A percentile compares a stretch with the other conserved stretches of the same genome.
These are phyloP conservation scores for Microbotryum saponariae DNA, from an alignment of 1,284 basidiomycete genomes.

Conservation along the genomic window DNA sequence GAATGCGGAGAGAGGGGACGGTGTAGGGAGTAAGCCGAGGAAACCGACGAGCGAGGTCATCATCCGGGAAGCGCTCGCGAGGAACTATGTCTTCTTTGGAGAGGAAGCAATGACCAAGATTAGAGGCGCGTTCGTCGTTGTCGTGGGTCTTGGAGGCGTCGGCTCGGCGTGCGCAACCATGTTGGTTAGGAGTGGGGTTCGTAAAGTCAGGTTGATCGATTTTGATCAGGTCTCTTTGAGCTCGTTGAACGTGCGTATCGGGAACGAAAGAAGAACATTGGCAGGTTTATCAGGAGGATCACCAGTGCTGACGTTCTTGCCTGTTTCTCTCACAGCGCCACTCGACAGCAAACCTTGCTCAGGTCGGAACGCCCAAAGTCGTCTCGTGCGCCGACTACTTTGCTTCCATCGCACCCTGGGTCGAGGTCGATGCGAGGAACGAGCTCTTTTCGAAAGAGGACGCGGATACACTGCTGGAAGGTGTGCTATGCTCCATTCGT, in stretches of 20 bases:
- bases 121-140: conserved; percentile 66
- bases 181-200: conserved; percentile 60
- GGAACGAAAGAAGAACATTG: too few species aligned
- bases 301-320: background rate
- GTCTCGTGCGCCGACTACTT: conserved; percentile 65
- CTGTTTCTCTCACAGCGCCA: conserved; percentile 51
- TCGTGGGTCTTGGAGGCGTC: conserved; percentile 93
- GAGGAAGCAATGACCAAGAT: conserved; percentile 79
- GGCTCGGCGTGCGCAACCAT: conserved; percentile 75
- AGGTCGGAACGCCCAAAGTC: conserved; percentile 94
- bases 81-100: conserved; percentile 92
- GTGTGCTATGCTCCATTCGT: conserved; percentile 41
- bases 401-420: conserved; percentile 59
- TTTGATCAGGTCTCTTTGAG: conserved; percentile 91
- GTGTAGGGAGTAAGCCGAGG: conserved; percentile 1
- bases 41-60: conserved; percentile 37
- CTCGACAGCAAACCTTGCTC: conserved; percentile 78
- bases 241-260: conserved; percentile 60
- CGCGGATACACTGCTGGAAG: conserved; percentile 59
- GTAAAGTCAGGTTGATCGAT: conserved; percentile 49
- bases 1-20: background rate
- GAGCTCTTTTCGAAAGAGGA: conserved; percentile 69
- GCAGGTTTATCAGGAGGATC: too few species aligned
- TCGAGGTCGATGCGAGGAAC: conserved; percentile 69
- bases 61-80: conserved; percentile 59